Percentiles rank a stretch among this genome's conserved stretches.
These are phyloP conservation scores for Datisca glomerata DNA, from an alignment of 306 rosid genomes.

Conservation along the genomic window DNA sequence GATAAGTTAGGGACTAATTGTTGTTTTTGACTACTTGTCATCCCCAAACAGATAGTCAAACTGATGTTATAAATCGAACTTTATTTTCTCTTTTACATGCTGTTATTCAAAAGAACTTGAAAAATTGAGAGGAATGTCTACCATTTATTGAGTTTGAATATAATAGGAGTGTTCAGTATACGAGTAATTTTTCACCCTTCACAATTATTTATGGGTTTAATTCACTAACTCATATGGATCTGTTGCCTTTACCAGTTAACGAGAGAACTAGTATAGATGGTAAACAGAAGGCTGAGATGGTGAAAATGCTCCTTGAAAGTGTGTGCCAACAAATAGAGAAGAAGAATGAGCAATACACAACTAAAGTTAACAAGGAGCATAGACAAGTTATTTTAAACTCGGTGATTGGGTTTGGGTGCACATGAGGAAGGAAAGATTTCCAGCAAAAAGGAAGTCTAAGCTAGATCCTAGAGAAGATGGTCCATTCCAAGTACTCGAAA, in stretches of 20 bases:
- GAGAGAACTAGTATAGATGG: neutral
- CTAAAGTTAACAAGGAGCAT: neutral
- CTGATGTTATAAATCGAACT: neutral
- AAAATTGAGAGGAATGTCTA: neutral
- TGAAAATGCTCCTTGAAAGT: neutral
- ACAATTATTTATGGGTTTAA: too few relatives aligned
- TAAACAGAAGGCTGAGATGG: neutral
- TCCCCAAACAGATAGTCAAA: neutral
- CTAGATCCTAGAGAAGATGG: too few relatives aligned
- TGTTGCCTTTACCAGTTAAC: neutral
- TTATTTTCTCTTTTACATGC: neutral
- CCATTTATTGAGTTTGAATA: neutral
- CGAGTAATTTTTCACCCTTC: neutral
- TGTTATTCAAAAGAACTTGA: neutral
- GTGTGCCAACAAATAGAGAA: neutral
- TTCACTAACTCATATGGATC: neutral
- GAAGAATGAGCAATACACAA: neutral
- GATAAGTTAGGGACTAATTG: neutral
- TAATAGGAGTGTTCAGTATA: neutral
- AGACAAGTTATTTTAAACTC: neutral
- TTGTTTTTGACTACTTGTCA: neutral
- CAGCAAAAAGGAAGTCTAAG: too few relatives aligned
- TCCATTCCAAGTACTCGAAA: too few relatives aligned
- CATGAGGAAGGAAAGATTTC: too few relatives aligned
- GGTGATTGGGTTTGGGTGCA: too few relatives aligned